Evolutionary conservation across 2,329 filamentous ascomycete species (phyloP).

Genomic region (Trichophyton benhamiae): DNA sequence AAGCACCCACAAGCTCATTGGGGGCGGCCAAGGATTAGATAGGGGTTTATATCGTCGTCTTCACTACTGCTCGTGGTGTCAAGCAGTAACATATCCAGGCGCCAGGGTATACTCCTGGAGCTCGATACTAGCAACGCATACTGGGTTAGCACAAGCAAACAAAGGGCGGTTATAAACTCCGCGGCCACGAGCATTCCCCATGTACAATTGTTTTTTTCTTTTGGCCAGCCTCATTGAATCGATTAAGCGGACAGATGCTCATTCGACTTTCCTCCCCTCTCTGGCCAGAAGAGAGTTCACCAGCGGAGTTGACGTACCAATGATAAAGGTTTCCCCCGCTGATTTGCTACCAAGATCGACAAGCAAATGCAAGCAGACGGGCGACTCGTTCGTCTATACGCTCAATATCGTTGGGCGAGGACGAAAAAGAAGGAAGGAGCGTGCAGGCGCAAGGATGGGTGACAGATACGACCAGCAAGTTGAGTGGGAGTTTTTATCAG

Average conservation of each 20-base stretch:
- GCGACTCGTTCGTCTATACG: neutral
- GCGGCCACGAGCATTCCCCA: neutral
- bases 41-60: slow-evolving; percentile 11
- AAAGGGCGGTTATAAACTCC: neutral
- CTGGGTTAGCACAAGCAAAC: neutral
- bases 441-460: neutral
- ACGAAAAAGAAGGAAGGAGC: neutral
- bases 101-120: neutral
- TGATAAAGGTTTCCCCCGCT: neutral
- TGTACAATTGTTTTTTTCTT: neutral
- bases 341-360: neutral
- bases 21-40: slow-evolving; percentile 6
- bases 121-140: neutral
- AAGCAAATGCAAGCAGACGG: neutral
- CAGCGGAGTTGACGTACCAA: slow-evolving; percentile 1
- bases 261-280: neutral
- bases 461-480: neutral
- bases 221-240: neutral
- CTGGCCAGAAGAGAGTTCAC: neutral
- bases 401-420: neutral
- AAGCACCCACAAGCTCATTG: slow-evolving; percentile 9
- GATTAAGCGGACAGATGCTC: neutral
- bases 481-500: neutral
- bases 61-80: slow-evolving; percentile 9
- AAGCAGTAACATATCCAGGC: slow-evolving; percentile 13